These are phyloP conservation scores for Melastoma malabathricum DNA, from an alignment of 345 rosid species.

Conservation along the genomic window DNA sequence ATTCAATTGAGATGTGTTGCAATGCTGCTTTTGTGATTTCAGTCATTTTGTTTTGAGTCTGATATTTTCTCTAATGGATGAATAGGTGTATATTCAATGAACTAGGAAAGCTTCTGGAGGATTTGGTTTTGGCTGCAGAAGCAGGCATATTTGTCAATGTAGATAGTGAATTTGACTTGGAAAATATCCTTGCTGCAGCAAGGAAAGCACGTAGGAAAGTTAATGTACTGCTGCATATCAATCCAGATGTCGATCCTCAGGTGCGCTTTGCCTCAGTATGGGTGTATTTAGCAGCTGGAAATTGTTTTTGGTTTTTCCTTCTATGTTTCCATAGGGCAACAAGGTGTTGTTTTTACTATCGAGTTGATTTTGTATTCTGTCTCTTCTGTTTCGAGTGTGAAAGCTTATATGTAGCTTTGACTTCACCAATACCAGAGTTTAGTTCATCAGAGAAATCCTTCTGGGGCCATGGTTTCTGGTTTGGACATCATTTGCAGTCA, in stretches of 20 bases:
- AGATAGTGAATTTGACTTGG: slow-evolving; percentile 93
- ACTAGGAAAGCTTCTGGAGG: slow-evolving; percentile 83
- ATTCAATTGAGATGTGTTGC: no score
- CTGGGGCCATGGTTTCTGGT: no score
- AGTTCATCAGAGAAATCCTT: no score
- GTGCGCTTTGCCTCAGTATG: slow-evolving; percentile 15
- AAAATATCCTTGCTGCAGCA: slow-evolving; percentile 75
- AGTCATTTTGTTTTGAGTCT: not conserved
- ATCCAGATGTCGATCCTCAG: slow-evolving; percentile 99
- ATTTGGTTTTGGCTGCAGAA: slow-evolving; percentile 83
- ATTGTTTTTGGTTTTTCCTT: not conserved
- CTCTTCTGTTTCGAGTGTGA: no score
- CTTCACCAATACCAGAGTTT: no score
- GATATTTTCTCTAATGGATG: not conserved
- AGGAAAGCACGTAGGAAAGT: slow-evolving; percentile 76
- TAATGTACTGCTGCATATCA: slow-evolving; percentile 87
- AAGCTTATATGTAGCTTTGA: no score
- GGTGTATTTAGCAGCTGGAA: not conserved
- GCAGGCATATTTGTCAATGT: slow-evolving; percentile 92
- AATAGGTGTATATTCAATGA: slow-evolving; percentile 92
- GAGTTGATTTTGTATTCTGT: no score
- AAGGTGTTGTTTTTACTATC: no score
- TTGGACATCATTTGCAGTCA: no score
- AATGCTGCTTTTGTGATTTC: not conserved
- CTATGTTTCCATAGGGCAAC: no score